Evolutionary conservation across 129 eudicot genomes (phyloP).

Genomic region (Saussurea involucrata): DNA sequence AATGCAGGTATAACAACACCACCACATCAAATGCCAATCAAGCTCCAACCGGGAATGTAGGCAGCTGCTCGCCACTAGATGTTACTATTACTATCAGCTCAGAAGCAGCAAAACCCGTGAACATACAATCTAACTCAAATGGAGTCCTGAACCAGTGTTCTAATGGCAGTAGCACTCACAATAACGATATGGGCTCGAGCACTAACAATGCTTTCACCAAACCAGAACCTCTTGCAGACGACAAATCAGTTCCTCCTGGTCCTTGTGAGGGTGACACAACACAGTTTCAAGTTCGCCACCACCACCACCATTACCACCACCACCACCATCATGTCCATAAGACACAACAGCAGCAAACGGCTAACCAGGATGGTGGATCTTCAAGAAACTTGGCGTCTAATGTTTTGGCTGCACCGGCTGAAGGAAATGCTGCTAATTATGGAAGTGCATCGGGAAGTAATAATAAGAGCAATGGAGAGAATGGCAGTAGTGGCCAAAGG

Average conservation of each 20-base stretch:
- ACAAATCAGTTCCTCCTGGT: slow-evolving; percentile 29
- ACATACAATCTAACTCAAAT: slow-evolving; percentile 43
- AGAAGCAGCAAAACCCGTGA: slow-evolving; percentile 46
- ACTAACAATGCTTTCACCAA: slow-evolving; percentile 47
- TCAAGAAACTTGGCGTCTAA: slow-evolving; percentile 24
- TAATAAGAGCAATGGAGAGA: slow-evolving; percentile 46
- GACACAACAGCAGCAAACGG: slow-evolving; percentile 33
- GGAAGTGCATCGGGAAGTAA: slow-evolving; percentile 72
- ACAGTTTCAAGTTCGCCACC: slow-evolving; percentile 35
- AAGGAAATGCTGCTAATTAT: slow-evolving; percentile 63
- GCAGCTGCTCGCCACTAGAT: slow-evolving; percentile 64
- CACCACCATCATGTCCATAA: slow-evolving; percentile 43
- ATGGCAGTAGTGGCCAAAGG: slow-evolving; percentile 42
- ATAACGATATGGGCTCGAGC: slow-evolving; percentile 70
- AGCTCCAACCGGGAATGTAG: slow-evolving; percentile 56
- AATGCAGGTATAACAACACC: slow-evolving; percentile 56
- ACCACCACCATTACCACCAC: slow-evolving; percentile 53
- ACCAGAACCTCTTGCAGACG: slow-evolving; percentile 34
- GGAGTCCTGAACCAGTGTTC: slow-evolving; percentile 38
- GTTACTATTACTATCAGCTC: slow-evolving; percentile 39
- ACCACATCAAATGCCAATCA: slow-evolving; percentile 38
- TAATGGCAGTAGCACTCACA: slow-evolving; percentile 59
- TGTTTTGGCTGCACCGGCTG: slow-evolving; percentile 19
- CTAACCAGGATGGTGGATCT: slow-evolving; percentile 33
- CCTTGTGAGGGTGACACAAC: slow-evolving; percentile 27